Percentiles rank a stretch among this genome's conserved stretches.
Evolutionary conservation across 2,329 filamentous ascomycete genomes (phyloP).

Genomic region (Claviceps quebecensis): DNA sequence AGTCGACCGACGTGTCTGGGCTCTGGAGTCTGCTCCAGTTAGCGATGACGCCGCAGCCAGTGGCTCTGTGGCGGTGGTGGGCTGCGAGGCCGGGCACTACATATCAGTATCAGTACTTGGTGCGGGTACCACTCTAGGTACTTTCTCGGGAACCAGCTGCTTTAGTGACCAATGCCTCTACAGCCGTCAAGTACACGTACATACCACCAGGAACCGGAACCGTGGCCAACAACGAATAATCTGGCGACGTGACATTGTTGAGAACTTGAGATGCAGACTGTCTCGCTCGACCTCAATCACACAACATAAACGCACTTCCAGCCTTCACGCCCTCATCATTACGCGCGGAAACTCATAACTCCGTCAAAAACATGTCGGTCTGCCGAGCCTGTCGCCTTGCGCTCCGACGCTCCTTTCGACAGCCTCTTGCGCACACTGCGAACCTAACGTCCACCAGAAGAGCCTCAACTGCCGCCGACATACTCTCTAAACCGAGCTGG

Average conservation of each 20-base stretch:
- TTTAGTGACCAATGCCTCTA: too few species aligned
- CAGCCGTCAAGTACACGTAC: too few species aligned
- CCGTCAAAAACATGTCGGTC: constrained; percentile 13
- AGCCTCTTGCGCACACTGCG: constrained; percentile 4
- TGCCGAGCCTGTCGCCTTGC: constrained; percentile 18
- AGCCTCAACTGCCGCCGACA: constrained; percentile 17
- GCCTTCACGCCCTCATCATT: neutral
- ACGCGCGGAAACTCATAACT: neutral
- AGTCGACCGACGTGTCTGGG: neutral
- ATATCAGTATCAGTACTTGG: neutral
- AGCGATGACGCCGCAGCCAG: neutral
- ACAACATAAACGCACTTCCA: neutral
- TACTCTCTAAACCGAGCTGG: constrained; percentile 65
- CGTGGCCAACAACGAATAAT: too few species aligned
- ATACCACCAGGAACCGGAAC: too few species aligned
- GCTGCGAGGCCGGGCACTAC: neutral
- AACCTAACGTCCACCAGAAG: constrained; percentile 4
- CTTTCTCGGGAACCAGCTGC: too few species aligned
- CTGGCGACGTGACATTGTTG: too few species aligned
- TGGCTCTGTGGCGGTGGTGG: neutral
- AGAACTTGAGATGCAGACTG: too few species aligned
- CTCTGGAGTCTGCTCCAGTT: neutral
- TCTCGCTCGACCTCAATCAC: neutral
- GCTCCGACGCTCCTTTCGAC: constrained; percentile 10
- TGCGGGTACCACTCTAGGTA: too few species aligned